A percentile compares a stretch with the other conserved stretches of the same genome.
Evolutionary conservation across 495 filamentous ascomycete species (phyloP).

Genomic region (Aspergillus panamensis): DNA sequence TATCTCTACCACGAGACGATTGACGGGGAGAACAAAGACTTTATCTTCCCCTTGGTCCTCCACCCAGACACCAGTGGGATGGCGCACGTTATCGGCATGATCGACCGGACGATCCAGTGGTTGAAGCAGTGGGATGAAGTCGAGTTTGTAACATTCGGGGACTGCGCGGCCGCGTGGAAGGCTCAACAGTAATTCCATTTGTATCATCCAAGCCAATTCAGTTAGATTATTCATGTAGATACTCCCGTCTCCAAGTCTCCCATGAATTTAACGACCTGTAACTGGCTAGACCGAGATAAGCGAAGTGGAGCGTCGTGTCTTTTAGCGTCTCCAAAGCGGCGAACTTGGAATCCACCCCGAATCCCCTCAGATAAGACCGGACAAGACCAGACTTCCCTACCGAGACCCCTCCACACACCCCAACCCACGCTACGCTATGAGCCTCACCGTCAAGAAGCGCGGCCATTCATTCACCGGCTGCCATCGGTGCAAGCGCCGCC

Average conservation of each 20-base stretch:
- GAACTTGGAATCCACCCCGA: no score
- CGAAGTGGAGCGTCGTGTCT: no score
- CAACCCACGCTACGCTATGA: background rate
- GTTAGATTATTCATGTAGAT: no score
- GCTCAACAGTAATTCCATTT: background rate
- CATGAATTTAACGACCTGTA: no score
- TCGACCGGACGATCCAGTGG: slow-evolving; percentile 47
- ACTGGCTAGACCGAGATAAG: no score
- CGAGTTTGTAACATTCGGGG: slow-evolving; percentile 28
- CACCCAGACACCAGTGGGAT: slow-evolving; percentile 53
- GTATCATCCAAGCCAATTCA: no score
- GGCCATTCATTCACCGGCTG: background rate
- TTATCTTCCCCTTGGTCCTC: slow-evolving; percentile 41
- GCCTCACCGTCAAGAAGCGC: background rate
- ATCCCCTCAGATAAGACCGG: no score
- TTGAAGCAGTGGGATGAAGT: slow-evolving; percentile 41
- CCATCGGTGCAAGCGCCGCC: background rate
- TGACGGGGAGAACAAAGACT: slow-evolving; percentile 5
- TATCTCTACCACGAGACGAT: slow-evolving; percentile 28
- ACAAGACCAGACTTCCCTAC: no score
- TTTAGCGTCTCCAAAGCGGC: no score
- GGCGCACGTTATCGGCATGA: slow-evolving; percentile 51
- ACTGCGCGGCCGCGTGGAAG: slow-evolving; percentile 13
- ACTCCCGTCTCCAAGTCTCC: no score
- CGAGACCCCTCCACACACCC: no score